These are phyloP conservation scores for Cyberlindnera suaveolens DNA, from an alignment of 805 yeast species.

Conservation along the genomic window DNA sequence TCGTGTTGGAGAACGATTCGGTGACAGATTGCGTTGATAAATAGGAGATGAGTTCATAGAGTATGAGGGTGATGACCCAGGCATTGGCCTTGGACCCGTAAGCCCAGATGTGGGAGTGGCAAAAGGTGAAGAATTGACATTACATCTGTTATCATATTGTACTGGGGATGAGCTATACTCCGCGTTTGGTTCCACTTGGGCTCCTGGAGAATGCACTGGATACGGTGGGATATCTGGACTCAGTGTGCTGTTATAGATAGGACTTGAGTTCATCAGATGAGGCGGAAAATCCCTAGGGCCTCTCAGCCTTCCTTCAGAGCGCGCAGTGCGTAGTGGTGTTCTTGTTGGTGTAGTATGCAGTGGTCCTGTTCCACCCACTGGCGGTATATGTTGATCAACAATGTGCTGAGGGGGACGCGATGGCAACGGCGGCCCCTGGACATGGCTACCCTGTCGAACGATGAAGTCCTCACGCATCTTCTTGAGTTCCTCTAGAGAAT, in stretches of 20 bases:
- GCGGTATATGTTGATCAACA: conserved; percentile 12
- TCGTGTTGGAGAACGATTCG: conserved; percentile 8
- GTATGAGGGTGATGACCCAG: conserved; percentile 6
- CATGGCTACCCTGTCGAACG: background rate
- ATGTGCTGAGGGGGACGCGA: conserved; percentile 18
- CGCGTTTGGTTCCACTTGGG: background rate
- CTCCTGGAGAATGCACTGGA: too few species aligned
- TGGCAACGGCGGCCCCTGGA: conserved; percentile 18
- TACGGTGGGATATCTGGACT: too few species aligned
- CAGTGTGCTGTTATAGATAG: background rate
- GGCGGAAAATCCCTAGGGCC: conserved; percentile 22
- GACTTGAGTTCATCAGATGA: background rate
- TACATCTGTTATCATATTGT: background rate
- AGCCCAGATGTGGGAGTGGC: background rate
- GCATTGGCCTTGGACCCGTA: conserved; percentile 8
- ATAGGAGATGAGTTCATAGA: conserved; percentile 5
- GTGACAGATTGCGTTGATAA: conserved; percentile 6
- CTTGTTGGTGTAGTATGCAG: background rate
- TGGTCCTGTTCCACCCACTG: background rate
- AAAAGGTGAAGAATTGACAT: background rate
- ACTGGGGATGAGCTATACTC: background rate
- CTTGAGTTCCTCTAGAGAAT: conserved; percentile 14
- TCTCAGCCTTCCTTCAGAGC: conserved; percentile 2
- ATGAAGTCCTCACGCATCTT: conserved; percentile 7
- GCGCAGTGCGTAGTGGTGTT: too few species aligned